phyloP scores from a whole-genome alignment of 106 monocot species.

The Amphibolis antarctica region DNA sequence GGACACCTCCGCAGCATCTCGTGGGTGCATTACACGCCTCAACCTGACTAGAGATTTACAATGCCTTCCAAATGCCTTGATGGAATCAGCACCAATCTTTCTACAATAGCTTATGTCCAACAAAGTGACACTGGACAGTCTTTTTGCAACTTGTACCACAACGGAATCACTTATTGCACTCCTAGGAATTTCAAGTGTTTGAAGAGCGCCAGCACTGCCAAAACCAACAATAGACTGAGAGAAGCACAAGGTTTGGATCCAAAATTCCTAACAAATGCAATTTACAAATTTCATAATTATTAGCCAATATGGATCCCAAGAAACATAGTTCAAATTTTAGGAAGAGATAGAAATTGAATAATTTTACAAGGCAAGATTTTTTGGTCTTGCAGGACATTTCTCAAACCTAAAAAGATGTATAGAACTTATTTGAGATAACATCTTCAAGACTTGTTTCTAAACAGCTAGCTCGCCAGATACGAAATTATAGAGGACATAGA shows the following conservation, averaged over 20 bases:
- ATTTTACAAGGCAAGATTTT: too few species aligned
- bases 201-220: constrained; percentile 59
- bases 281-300: background rate
- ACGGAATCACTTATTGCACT: constrained; percentile 68
- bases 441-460: too few species aligned
- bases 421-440: too few species aligned
- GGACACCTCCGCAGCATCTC: constrained; percentile 46
- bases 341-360: too few species aligned
- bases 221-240: constrained; percentile 10
- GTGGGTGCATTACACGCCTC: constrained; percentile 62
- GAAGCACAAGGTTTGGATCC: background rate
- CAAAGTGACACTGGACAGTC: constrained; percentile 53
- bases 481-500: too few species aligned
- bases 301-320: too few species aligned
- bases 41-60: constrained; percentile 52
- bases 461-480: too few species aligned
- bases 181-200: constrained; percentile 63
- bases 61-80: constrained; percentile 58
- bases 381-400: too few species aligned
- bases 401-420: too few species aligned
- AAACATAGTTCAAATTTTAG: too few species aligned
- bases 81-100: constrained; percentile 59
- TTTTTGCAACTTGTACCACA: constrained; percentile 54
- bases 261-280: background rate
- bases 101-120: constrained; percentile 83